These are phyloP conservation scores for Arachis hypogaea DNA, from an alignment of 306 rosid genomes.

Conservation along the genomic window DNA sequence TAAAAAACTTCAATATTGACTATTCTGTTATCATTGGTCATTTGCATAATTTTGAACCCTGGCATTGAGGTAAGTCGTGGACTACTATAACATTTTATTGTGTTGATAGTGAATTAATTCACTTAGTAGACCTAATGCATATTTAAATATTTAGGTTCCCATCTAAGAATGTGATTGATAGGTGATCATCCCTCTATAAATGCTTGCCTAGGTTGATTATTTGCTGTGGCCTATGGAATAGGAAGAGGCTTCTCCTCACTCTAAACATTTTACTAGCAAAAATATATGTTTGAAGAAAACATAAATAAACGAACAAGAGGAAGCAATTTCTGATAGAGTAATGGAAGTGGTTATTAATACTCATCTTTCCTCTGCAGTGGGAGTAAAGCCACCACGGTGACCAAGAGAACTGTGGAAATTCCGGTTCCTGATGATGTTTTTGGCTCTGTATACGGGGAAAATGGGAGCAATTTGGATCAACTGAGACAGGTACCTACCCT, in stretches of 20 bases:
- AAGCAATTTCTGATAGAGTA: constrained; percentile 1
- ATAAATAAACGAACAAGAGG: not conserved
- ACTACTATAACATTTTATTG: constrained; percentile 17
- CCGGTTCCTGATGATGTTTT: constrained; percentile 71
- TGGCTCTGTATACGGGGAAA: constrained; percentile 78
- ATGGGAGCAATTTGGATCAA: constrained; percentile 72
- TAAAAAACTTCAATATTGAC: constrained; percentile 1
- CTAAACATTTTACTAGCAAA: not conserved
- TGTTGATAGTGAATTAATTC: constrained; percentile 7
- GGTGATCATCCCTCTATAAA: not conserved
- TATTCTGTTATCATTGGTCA: constrained; percentile 3
- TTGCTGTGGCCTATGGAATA: constrained; percentile 2
- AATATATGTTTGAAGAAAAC: not conserved
- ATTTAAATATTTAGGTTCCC: constrained; percentile 4
- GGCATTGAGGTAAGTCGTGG: constrained; percentile 10
- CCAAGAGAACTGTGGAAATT: constrained; percentile 81
- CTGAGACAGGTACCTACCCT: constrained; percentile 72
- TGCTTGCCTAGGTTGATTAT: not conserved
- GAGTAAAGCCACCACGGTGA: constrained; percentile 73
- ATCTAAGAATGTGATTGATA: not conserved
- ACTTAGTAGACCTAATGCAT: not conserved
- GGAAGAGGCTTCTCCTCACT: not conserved
- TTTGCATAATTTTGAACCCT: constrained; percentile 34
- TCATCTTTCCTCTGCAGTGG: constrained; percentile 59
- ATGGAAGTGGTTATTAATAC: constrained; percentile 17